phyloP scores from a whole-genome alignment of 345 rosid genomes.

The Rhodamnia rubescens region DNA sequence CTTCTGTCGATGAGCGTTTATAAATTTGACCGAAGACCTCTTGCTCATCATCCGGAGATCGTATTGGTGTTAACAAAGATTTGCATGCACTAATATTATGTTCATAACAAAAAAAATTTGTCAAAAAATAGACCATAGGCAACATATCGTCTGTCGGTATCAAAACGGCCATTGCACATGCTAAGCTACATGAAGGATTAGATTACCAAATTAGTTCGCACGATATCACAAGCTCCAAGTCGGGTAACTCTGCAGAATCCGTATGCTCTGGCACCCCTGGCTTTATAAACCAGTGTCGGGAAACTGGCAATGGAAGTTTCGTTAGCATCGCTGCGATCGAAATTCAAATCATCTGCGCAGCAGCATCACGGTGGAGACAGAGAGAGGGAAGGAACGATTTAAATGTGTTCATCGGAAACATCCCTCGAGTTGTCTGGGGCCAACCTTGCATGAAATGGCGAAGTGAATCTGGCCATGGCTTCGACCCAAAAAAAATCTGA shows the following conservation, averaged over 20 bases:
- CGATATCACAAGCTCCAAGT: neutral
- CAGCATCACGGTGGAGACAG: neutral
- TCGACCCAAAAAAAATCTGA: too few relatives aligned
- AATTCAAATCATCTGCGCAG: neutral
- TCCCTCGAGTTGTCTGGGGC: neutral
- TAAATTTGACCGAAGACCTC: neutral
- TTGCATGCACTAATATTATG: neutral
- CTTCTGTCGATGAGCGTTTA: neutral
- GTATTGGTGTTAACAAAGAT: neutral
- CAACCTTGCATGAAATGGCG: neutral
- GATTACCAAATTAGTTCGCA: neutral
- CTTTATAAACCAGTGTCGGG: neutral
- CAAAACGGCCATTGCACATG: neutral
- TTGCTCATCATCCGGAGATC: neutral
- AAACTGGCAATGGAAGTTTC: neutral
- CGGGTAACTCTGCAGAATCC: accelerated
- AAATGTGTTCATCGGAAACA: neutral
- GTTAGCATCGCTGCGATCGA: neutral
- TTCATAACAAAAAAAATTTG: neutral
- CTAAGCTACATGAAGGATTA: neutral
- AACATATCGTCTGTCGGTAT: neutral
- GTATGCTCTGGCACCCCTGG: accelerated
- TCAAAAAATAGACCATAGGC: neutral
- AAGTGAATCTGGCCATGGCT: neutral
- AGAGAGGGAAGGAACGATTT: neutral